phyloP scores from a whole-genome alignment of 257 asterid genomes.

The Nicotiana otophora region DNA sequence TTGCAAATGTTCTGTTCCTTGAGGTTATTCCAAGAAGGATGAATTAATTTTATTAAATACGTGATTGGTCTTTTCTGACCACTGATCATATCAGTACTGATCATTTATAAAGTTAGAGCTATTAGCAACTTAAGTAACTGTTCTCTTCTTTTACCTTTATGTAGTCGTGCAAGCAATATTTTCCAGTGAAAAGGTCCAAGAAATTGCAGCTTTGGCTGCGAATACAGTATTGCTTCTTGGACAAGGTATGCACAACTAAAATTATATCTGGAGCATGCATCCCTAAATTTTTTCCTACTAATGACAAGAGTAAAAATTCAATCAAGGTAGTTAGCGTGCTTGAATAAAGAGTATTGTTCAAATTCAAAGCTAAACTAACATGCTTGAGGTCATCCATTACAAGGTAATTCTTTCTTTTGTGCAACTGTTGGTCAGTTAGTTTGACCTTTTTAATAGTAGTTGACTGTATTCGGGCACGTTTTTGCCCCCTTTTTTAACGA shows the following conservation, averaged over 20 bases:
- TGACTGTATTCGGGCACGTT: not conserved
- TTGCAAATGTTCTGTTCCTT: not conserved
- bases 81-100: not conserved
- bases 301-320: not conserved
- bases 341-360: not conserved
- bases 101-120: not conserved
- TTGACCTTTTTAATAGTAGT: not conserved
- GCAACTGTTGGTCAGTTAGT: not conserved
- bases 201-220: conserved; percentile 51
- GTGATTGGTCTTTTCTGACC: not conserved
- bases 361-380: not conserved
- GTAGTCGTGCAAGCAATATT: conserved; percentile 64
- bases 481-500: too few species aligned
- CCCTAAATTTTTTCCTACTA: not conserved
- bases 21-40: not conserved
- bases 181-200: conserved; percentile 69
- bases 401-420: not conserved
- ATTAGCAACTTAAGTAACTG: conserved; percentile 10
- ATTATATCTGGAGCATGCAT: not conserved
- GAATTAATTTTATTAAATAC: not conserved
- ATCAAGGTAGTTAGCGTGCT: not conserved
- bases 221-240: conserved; percentile 69
- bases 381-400: not conserved
- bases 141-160: conserved; percentile 4
- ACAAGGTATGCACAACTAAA: conserved; percentile 50